These are phyloP conservation scores for Mytilinidion resinicola DNA, from an alignment of 495 filamentous ascomycete species.

Conservation along the genomic window DNA sequence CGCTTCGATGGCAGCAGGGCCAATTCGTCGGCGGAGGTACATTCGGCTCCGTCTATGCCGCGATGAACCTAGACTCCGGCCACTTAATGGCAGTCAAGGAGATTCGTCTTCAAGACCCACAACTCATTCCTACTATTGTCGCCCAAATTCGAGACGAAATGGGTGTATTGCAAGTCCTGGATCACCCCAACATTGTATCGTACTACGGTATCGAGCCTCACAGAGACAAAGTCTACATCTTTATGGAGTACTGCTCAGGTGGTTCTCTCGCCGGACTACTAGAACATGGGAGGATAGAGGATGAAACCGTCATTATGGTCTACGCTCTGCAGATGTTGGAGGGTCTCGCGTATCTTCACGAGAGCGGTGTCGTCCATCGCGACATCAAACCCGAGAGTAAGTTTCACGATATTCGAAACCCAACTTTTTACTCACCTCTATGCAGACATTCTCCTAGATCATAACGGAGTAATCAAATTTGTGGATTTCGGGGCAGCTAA, in stretches of 20 bases:
- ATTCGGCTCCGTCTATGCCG: conserved; percentile 94
- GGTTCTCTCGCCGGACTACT: conserved; percentile 85
- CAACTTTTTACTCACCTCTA: conserved; percentile 16
- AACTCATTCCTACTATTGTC: conserved; percentile 88
- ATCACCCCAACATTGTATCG: conserved; percentile 95
- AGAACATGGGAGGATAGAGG: conserved; percentile 94
- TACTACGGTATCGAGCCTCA: conserved; percentile 98
- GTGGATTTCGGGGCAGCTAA: conserved; percentile 98
- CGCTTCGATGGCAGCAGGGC: conserved; percentile 93
- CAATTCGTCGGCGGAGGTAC: conserved; percentile 96
- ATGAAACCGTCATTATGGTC: conserved; percentile 96
- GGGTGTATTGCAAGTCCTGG: conserved; percentile 87
- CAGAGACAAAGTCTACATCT: conserved; percentile 97
- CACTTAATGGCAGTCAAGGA: conserved; percentile 98
- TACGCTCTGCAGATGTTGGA: conserved; percentile 95
- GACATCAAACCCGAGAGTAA: conserved; percentile 98
- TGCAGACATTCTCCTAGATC: conserved; percentile 84
- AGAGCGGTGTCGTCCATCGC: conserved; percentile 82
- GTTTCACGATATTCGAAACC: conserved; percentile 28
- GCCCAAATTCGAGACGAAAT: conserved; percentile 94
- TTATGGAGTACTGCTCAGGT: conserved; percentile 98
- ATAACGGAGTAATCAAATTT: conserved; percentile 98
- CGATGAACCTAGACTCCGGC: conserved; percentile 92
- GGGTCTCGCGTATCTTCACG: conserved; percentile 90
- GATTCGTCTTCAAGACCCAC: conserved; percentile 93